A percentile compares a stretch with the other conserved stretches of the same genome.
These are phyloP conservation scores for Austroboletus festivus DNA, from an alignment of 768 basidiomycete species.

Conservation along the genomic window DNA sequence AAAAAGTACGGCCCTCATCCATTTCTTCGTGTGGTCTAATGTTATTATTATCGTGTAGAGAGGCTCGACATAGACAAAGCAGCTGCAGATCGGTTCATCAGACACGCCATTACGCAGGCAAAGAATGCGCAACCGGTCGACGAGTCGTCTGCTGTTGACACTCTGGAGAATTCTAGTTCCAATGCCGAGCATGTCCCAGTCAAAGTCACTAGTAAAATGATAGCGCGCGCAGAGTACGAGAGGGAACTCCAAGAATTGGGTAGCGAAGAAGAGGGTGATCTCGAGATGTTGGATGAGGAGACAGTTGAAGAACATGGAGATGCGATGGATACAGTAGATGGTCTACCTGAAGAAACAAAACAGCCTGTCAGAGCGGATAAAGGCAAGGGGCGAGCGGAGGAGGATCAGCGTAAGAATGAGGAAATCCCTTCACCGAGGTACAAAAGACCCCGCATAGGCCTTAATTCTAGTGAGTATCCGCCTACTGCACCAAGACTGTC, in stretches of 20 bases:
- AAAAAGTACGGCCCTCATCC: slow-evolving; percentile 30
- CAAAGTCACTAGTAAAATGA: slow-evolving; percentile 71
- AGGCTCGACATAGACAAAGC: slow-evolving; percentile 63
- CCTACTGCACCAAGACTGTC: background rate
- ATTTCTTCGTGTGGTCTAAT: background rate
- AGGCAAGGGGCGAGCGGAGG: slow-evolving; percentile 36
- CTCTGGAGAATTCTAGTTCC: slow-evolving; percentile 12
- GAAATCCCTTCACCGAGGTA: slow-evolving; percentile 36
- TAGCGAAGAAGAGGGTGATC: slow-evolving; percentile 41
- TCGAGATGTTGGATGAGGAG: slow-evolving; percentile 36
- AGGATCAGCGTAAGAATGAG: slow-evolving; percentile 10
- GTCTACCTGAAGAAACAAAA: background rate
- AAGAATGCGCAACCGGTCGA: slow-evolving; percentile 35
- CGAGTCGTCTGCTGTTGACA: slow-evolving; percentile 19
- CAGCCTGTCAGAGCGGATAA: slow-evolving; percentile 21
- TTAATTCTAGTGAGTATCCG: slow-evolving; percentile 54
- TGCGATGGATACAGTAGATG: slow-evolving; percentile 3
- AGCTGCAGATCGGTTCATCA: slow-evolving; percentile 81
- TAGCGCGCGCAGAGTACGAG: slow-evolving; percentile 63
- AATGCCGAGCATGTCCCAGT: slow-evolving; percentile 38
- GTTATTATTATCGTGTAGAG: slow-evolving; percentile 27
- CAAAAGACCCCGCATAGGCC: slow-evolving; percentile 55
- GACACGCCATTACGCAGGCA: slow-evolving; percentile 72
- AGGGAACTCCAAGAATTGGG: slow-evolving; percentile 45
- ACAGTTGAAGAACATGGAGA: slow-evolving; percentile 5